phyloP scores from a whole-genome alignment of 805 yeast species.

The Wickerhamomyces tratensis region DNA sequence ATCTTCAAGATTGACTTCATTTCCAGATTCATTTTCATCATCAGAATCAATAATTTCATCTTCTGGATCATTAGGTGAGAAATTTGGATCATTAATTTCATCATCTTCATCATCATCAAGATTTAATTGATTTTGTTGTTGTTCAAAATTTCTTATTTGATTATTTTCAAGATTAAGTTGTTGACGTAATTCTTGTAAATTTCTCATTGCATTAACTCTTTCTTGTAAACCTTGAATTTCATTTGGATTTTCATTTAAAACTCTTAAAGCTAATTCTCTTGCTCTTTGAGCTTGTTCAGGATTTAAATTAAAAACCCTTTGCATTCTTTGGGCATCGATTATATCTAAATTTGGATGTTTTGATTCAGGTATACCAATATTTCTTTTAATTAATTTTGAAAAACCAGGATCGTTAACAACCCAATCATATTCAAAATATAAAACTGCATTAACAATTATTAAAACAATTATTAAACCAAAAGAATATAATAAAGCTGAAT shows the following conservation, averaged over 20 bases:
- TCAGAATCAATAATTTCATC: slow-evolving; percentile 12
- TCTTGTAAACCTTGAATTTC: too few species aligned
- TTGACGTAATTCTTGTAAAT: too few species aligned
- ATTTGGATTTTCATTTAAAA: too few species aligned
- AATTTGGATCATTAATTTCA: slow-evolving; percentile 21
- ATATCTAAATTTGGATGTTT: not conserved
- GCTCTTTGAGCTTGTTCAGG: too few species aligned
- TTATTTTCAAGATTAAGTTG: too few species aligned
- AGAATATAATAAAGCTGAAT: slow-evolving; percentile 16
- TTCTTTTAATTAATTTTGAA: slow-evolving; percentile 42
- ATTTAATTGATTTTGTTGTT: too few species aligned
- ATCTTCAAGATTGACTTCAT: slow-evolving; percentile 1
- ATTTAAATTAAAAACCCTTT: too few species aligned
- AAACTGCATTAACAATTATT: slow-evolving; percentile 31
- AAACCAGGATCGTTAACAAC: slow-evolving; percentile 65
- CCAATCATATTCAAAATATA: slow-evolving; percentile 60
- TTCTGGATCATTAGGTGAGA: slow-evolving; percentile 10
- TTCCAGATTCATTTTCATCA: slow-evolving; percentile 1
- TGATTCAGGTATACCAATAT: slow-evolving; percentile 37
- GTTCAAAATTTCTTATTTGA: too few species aligned
- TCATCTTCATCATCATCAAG: slow-evolving; percentile 10
- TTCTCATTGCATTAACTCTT: too few species aligned
- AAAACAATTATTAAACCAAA: slow-evolving; percentile 27
- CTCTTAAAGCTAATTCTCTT: too few species aligned
- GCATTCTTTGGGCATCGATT: too few species aligned